Percentiles rank a stretch among this genome's conserved stretches.
Conservation (phyloP, 1,284 basidiomycete species). For the Gomphus sp. region DNA sequence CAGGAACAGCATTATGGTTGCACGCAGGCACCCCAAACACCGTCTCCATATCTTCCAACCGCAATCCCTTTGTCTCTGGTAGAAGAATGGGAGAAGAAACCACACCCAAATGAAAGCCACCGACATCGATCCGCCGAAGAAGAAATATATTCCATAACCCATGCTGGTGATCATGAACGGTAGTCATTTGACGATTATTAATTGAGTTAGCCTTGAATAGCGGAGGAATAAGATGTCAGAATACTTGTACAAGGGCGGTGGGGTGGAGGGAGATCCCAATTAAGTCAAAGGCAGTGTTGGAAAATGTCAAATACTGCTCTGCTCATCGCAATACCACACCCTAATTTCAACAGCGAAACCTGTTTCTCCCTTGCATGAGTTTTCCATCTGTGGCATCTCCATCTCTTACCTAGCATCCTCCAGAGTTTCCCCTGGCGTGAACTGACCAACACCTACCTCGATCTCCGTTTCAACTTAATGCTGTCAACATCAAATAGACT, state of each 20-base stretch:
- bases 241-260: neutral
- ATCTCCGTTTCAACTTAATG: too few species aligned
- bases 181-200: conserved; percentile 17
- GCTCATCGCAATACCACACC: too few species aligned
- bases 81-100: too few species aligned
- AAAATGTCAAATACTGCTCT: too few species aligned
- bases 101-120: neutral
- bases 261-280: neutral
- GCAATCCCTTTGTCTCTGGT: conserved; percentile 1
- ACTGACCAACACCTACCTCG: too few species aligned
- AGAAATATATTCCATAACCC: conserved; percentile 20
- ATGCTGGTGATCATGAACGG: conserved; percentile 21
- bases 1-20: neutral
- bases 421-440: too few species aligned
- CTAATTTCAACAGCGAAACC: too few species aligned
- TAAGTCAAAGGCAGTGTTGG: too few species aligned
- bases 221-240: neutral
- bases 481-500: too few species aligned
- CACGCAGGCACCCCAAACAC: neutral
- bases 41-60: neutral
- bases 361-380: too few species aligned
- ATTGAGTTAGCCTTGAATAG: conserved; percentile 13
- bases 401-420: too few species aligned
- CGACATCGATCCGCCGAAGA: conserved; percentile 18
- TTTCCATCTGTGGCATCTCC: too few species aligned